These are phyloP conservation scores for Melampsora abietis-canadensis DNA, from an alignment of 1,284 basidiomycete genomes.

Conservation along the genomic window DNA sequence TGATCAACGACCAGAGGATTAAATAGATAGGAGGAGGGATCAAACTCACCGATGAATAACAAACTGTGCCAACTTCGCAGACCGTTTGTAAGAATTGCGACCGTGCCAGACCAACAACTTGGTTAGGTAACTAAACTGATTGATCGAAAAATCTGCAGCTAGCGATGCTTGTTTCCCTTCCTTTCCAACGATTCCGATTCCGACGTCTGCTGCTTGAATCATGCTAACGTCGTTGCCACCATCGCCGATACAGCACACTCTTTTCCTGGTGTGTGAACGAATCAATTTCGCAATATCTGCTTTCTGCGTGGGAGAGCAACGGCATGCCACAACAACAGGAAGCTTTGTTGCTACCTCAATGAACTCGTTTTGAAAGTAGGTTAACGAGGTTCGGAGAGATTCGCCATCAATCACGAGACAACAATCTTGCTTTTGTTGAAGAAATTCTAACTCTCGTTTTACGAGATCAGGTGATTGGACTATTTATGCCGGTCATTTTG, in stretches of 20 bases:
- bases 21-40: neutral
- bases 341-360: conserved; percentile 93
- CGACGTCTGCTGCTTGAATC: conserved; percentile 92
- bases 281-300: conserved; percentile 94
- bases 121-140: conserved; percentile 89
- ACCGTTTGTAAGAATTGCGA: conserved; percentile 94
- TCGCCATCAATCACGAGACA: conserved; percentile 99
- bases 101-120: conserved; percentile 96
- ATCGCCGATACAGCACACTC: conserved; percentile 96
- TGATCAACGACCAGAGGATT: neutral
- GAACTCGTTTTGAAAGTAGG: conserved; percentile 86
- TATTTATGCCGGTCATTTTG: conserved; percentile 52
- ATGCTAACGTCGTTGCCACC: conserved; percentile 93
- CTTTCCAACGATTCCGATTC: conserved; percentile 96
- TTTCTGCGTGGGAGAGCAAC: conserved; percentile 97
- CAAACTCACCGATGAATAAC: conserved; percentile 77
- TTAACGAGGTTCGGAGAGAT: conserved; percentile 86
- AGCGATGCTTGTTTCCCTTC: conserved; percentile 97
- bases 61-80: conserved; percentile 94
- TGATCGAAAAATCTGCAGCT: conserved; percentile 95
- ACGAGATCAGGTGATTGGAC: conserved; percentile 79
- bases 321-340: conserved; percentile 92
- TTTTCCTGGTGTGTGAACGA: conserved; percentile 79
- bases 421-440: conserved; percentile 91
- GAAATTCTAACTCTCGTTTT: conserved; percentile 85